Evolutionary conservation across 2,329 filamentous ascomycete genomes (phyloP).

Genomic region (Trichoderma atrobrunneum): DNA sequence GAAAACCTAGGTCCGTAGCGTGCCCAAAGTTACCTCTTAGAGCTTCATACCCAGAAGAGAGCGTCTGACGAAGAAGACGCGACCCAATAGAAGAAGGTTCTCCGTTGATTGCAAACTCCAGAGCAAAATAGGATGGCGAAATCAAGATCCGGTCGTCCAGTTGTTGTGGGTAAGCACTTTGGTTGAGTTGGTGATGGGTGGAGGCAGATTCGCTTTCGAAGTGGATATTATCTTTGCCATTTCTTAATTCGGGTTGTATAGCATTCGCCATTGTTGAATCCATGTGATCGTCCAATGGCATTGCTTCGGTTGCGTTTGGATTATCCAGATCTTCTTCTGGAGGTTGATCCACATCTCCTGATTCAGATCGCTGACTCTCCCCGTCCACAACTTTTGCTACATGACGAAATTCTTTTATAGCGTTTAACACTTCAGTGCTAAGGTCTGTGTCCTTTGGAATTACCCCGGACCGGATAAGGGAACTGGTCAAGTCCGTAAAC

Average conservation of each 20-base stretch:
- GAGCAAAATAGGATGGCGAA: background rate
- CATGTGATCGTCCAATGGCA: background rate
- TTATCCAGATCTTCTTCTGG: background rate
- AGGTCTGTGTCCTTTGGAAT: background rate
- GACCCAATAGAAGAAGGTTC: background rate
- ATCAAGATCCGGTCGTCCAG: background rate
- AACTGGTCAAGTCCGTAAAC: background rate
- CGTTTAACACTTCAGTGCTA: background rate
- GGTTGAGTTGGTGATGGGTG: background rate
- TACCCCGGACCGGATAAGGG: background rate
- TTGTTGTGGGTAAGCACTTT: background rate
- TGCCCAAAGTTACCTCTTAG: background rate
- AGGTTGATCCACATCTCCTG: background rate
- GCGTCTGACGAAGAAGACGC: background rate
- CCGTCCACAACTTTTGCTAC: background rate
- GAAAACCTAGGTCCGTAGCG: background rate
- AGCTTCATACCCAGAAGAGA: background rate
- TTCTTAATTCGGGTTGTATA: background rate
- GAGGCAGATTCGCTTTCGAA: too few relatives aligned
- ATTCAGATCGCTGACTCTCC: background rate
- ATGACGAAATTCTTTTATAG: background rate
- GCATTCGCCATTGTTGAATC: background rate
- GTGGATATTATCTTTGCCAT: background rate
- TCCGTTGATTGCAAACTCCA: background rate
- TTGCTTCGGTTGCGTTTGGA: background rate